Evolutionary conservation across 2,329 filamentous ascomycete species (phyloP).

Genomic region (Alternaria viburni): DNA sequence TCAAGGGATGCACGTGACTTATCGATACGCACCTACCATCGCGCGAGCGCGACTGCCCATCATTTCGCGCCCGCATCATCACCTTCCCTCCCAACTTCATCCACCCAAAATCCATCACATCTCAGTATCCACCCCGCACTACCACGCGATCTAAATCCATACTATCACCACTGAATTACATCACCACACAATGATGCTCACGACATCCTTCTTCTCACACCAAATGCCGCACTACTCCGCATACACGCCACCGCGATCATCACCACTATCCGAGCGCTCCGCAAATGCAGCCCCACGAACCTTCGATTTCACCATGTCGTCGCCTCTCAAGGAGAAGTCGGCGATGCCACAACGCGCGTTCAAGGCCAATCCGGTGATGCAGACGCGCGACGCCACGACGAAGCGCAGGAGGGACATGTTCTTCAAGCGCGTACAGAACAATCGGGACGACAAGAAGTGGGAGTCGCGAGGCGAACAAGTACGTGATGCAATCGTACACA

Average conservation of each 20-base stretch:
- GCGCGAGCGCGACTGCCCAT: slow-evolving; percentile 12
- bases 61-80: slow-evolving; percentile 11
- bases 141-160: neutral
- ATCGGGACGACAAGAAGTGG: slow-evolving; percentile 55
- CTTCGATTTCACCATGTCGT: slow-evolving; percentile 40
- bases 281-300: slow-evolving; percentile 41
- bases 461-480: slow-evolving; percentile 56
- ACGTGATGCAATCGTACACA: slow-evolving; percentile 1
- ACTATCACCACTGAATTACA: neutral
- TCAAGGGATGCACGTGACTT: neutral
- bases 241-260: slow-evolving; percentile 46
- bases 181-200: slow-evolving; percentile 31
- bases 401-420: slow-evolving; percentile 72
- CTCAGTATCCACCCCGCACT: neutral
- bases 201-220: slow-evolving; percentile 31
- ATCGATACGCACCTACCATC: slow-evolving; percentile 18
- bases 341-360: slow-evolving; percentile 46
- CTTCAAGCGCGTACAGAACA: slow-evolving; percentile 62
- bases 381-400: slow-evolving; percentile 65
- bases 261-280: slow-evolving; percentile 54
- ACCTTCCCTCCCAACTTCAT: slow-evolving; percentile 6
- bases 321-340: slow-evolving; percentile 25
- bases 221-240: slow-evolving; percentile 32
- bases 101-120: neutral
- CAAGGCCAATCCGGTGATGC: slow-evolving; percentile 69